Evolutionary conservation across 345 rosid species (phyloP).

Genomic region (Aquilaria yunnanensis): DNA sequence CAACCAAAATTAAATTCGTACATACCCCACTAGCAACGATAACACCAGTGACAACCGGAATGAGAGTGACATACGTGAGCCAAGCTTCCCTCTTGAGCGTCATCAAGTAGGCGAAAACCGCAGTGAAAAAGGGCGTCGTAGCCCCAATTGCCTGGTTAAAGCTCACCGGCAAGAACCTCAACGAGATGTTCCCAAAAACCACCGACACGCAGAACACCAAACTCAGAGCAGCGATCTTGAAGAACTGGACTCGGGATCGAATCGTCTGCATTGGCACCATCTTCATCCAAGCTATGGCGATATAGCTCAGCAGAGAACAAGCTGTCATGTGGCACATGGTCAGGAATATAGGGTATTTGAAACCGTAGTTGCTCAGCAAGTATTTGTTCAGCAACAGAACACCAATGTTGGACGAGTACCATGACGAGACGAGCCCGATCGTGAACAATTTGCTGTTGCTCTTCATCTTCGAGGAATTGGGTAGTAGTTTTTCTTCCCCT

Average conservation of each 20-base stretch:
- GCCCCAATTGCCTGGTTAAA: constrained; percentile 92
- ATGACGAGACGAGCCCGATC: constrained; percentile 61
- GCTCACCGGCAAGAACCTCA: constrained; percentile 71
- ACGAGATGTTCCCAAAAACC: constrained; percentile 75
- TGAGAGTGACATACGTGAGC: constrained; percentile 72
- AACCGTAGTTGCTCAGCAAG: constrained; percentile 76
- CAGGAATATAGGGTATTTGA: constrained; percentile 89
- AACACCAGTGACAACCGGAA: constrained; percentile 90
- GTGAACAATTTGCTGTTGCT: constrained; percentile 51
- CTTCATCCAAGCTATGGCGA: constrained; percentile 86
- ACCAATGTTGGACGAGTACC: constrained; percentile 96
- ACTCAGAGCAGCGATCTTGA: constrained; percentile 76
- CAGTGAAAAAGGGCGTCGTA: constrained; percentile 91
- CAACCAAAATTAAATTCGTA: not conserved
- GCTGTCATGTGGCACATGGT: constrained; percentile 99
- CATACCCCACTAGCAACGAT: constrained; percentile 86
- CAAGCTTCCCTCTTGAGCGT: constrained; percentile 82
- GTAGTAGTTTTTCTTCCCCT: too few relatives aligned
- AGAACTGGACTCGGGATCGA: constrained; percentile 67
- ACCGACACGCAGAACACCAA: constrained; percentile 86
- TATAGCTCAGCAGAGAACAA: constrained; percentile 72
- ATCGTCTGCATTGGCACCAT: constrained; percentile 94
- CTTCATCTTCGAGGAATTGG: constrained; percentile 24
- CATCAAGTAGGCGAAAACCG: constrained; percentile 79
- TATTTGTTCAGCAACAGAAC: constrained; percentile 84